Conservation (phyloP, 2,329 filamentous ascomycete genomes). For the Zymoseptoria crescenta region DNA sequence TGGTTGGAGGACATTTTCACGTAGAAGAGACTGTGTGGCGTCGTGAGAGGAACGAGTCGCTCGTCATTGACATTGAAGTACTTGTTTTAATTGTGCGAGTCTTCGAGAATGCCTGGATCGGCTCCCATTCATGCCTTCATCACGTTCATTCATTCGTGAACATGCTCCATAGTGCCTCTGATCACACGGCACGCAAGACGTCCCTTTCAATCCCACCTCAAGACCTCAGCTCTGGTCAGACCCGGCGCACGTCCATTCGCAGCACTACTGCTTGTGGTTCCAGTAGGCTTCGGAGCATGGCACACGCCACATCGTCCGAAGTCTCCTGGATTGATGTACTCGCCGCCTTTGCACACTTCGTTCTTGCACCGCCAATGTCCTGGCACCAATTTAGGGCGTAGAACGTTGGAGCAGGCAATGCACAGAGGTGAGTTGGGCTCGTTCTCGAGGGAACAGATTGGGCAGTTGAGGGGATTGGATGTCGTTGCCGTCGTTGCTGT, state of each 20-base stretch:
- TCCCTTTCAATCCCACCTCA: conserved; percentile 28
- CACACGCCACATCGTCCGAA: conserved; percentile 64
- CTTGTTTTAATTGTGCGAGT: not conserved
- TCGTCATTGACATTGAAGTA: no score
- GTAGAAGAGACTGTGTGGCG: not conserved
- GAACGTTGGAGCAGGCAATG: conserved; percentile 61
- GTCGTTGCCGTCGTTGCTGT: not conserved
- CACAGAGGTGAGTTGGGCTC: conserved; percentile 51
- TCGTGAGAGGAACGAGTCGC: no score
- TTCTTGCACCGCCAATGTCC: conserved; percentile 58
- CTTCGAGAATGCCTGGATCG: not conserved
- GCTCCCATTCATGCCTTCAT: not conserved
- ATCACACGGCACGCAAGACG: not conserved
- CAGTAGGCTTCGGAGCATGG: conserved; percentile 35
- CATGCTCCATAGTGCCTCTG: not conserved
- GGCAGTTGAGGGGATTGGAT: conserved; percentile 28
- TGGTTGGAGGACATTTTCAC: conserved; percentile 49
- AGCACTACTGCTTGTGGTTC: not conserved
- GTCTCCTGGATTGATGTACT: conserved; percentile 63
- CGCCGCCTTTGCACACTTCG: conserved; percentile 45
- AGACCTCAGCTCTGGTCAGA: conserved; percentile 22
- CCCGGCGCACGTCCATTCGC: conserved; percentile 14
- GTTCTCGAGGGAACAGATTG: conserved; percentile 63
- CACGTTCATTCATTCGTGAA: not conserved
- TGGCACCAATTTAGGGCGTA: conserved; percentile 47